Evolutionary conservation across 148 eudicot species (phyloP).

Genomic region (Mesembryanthemum crystallinum): DNA sequence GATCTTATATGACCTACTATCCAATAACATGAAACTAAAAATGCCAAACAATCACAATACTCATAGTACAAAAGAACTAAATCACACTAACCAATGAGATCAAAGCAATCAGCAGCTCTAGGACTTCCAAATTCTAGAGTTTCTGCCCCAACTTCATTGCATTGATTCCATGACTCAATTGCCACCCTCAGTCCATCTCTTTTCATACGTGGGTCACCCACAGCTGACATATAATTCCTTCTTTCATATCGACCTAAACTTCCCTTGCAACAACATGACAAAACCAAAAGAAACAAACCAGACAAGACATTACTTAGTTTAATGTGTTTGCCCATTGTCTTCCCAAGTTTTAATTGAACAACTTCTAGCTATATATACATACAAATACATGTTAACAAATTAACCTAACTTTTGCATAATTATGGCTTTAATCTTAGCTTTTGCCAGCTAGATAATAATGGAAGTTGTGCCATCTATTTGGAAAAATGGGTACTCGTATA

Average conservation of each 20-base stretch:
- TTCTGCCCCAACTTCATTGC: slow-evolving; percentile 51
- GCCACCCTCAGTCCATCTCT: slow-evolving; percentile 44
- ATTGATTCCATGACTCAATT: slow-evolving; percentile 55
- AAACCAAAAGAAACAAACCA: not conserved
- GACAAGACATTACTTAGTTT: not conserved
- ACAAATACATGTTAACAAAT: no score
- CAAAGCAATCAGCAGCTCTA: slow-evolving; percentile 41
- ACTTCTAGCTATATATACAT: no score
- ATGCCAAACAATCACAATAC: no score
- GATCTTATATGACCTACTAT: no score
- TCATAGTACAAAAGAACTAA: no score
- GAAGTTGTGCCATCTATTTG: no score
- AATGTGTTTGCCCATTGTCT: not conserved
- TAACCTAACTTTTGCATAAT: no score
- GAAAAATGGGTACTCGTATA: no score
- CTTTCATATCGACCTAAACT: not conserved
- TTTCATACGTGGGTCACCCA: slow-evolving; percentile 39
- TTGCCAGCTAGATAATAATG: no score
- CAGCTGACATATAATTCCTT: slow-evolving; percentile 17
- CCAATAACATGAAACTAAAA: no score
- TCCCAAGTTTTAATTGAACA: no score
- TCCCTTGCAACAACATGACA: not conserved
- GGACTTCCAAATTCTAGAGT: slow-evolving; percentile 30
- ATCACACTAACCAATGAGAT: slow-evolving; percentile 16
- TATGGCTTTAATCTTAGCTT: no score